Evolutionary conservation across 208 protist genomes (phyloP).

Genomic region (Crithidia bombi): DNA sequence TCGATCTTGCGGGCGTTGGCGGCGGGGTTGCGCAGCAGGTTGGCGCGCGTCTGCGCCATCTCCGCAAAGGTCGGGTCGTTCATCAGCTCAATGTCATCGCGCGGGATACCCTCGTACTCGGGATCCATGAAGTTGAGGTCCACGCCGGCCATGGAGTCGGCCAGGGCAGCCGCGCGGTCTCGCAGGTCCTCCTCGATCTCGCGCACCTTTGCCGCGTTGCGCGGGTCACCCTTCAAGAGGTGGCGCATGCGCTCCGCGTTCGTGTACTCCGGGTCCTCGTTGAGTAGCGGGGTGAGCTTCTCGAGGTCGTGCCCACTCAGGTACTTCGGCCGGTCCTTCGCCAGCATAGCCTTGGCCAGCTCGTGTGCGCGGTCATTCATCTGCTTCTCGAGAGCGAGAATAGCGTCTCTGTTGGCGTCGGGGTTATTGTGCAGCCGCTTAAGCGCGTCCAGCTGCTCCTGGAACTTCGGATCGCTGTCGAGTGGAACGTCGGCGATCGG

Average conservation of each 20-base stretch:
- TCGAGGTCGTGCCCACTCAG: constrained; percentile 48
- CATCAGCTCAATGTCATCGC: constrained; percentile 56
- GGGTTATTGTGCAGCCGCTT: constrained; percentile 47
- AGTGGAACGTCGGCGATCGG: constrained; percentile 45
- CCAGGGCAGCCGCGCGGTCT: constrained; percentile 38
- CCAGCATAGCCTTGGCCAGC: constrained; percentile 47
- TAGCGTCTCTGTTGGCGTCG: constrained; percentile 17
- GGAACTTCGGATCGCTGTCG: constrained; percentile 35
- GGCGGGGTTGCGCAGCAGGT: constrained; percentile 49
- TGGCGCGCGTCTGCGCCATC: constrained; percentile 46
- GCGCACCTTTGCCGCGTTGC: constrained; percentile 61
- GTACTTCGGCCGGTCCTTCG: constrained; percentile 41
- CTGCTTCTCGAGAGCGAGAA: constrained; percentile 29
- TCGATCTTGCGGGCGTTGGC: constrained; percentile 68
- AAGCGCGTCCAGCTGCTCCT: constrained; percentile 32
- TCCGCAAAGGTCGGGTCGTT: constrained; percentile 52
- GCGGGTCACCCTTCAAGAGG: constrained; percentile 63
- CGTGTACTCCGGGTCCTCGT: constrained; percentile 53
- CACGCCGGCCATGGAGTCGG: constrained; percentile 30
- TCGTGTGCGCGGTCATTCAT: constrained; percentile 29
- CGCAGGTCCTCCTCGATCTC: constrained; percentile 49
- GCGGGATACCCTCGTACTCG: constrained; percentile 78
- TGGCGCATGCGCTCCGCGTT: constrained; percentile 54
- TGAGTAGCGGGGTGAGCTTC: constrained; percentile 50
- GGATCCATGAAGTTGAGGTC: constrained; percentile 66